phyloP scores from a whole-genome alignment of 1,284 basidiomycete genomes.

The Ceratobasidium theobromae region DNA sequence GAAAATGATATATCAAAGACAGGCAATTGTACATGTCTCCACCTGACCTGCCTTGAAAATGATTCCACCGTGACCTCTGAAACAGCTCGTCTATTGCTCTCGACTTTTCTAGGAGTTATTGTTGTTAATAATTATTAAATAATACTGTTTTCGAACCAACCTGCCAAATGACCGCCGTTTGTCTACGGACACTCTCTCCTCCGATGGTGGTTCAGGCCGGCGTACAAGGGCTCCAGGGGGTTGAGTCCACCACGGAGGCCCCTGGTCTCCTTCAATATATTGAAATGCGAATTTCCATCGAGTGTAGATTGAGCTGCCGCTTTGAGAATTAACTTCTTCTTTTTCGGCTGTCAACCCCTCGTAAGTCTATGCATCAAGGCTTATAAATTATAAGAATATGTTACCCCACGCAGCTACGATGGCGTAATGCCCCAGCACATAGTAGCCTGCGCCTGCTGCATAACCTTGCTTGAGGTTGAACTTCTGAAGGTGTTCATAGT shows the following conservation, averaged over 20 bases:
- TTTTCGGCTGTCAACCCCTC: background rate
- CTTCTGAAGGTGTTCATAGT: conserved; percentile 18
- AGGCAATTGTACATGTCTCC: background rate
- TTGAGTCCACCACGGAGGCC: conserved; percentile 24
- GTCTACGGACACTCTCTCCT: background rate
- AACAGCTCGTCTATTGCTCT: background rate
- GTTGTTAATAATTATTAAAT: no score
- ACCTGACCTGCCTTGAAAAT: conserved; percentile 5
- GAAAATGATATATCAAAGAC: background rate
- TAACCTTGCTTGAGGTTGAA: conserved; percentile 19
- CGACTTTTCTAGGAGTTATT: background rate
- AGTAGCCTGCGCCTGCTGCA: conserved; percentile 13
- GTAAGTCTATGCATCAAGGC: background rate
- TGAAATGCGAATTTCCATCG: conserved; percentile 31
- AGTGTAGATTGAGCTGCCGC: background rate
- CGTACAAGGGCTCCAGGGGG: background rate
- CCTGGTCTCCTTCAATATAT: conserved; percentile 20
- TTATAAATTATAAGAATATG: background rate
- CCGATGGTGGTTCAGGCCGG: background rate
- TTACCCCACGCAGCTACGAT: conserved; percentile 29
- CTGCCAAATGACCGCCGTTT: background rate
- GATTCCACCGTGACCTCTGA: background rate
- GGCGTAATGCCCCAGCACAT: conserved; percentile 28
- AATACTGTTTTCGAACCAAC: no score
- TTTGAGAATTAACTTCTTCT: conserved; percentile 8